Base-by-base conservation (phyloP, 768 basidiomycete genomes). In the Lentinula edodes region DNA sequence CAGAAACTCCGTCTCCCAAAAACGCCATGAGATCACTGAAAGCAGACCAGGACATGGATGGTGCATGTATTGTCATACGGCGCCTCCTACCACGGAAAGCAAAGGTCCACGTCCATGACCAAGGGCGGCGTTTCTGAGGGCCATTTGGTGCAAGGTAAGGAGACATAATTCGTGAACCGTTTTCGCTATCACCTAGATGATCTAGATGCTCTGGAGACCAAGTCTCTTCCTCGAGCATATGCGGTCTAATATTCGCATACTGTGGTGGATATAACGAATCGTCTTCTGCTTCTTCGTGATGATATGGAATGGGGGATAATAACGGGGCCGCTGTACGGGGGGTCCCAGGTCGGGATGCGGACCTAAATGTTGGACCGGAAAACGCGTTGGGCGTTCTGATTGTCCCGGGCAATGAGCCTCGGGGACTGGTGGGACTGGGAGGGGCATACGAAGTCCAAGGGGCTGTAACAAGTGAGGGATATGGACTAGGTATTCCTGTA, bases 71-170 rank as follows among this genome's bases (percentile, higher is more conserved):
- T 16, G 79, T 76, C 62, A 89, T 67, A n/a, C 83, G 80, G 62
- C 86, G 77, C 16, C 83, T 75, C 34, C 83, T 76, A 0, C 85
- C 85, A 32, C 75, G 69, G 58, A 87, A 76, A 23, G 78, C 76
- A 66, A 89, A 88, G 16, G 80, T 76, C 77, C 80, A 83, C 18
- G 80, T 76, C 76, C 78, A 83, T 43, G 73, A 70, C 69, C 74
- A 72, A 50, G 65, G 61, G 50, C 68, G 56, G 16, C 35, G 35
- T 43, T 23, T 50, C 7, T 39, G 55, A 43, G 20, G 15, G 12
- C 16, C 18, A 8, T 13, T 41, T 23, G 67, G 60, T 63, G 63
- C 32, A 60, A 34, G 28, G 34, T n/a, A 65, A 67, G 18, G 39
- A 61, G 52, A 28, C 68, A 63, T 51, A 69, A 73, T 20, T 67